These are phyloP conservation scores for Xerocomus minutiporus DNA, from an alignment of 1,284 basidiomycete genomes.

Conservation along the genomic window DNA sequence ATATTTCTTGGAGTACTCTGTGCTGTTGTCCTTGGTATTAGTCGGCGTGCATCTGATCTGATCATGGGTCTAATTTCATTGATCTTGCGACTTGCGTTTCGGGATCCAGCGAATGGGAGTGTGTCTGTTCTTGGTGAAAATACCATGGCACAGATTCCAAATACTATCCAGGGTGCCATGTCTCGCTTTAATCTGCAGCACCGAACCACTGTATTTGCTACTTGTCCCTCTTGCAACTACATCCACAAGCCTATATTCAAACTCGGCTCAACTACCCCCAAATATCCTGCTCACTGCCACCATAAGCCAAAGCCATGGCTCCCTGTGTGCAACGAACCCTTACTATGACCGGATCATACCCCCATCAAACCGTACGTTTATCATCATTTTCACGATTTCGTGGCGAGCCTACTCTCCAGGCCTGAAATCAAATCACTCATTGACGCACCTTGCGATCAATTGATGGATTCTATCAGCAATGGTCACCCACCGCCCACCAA, in stretches of 20 bases:
- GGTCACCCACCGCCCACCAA: no score
- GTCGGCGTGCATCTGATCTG: not conserved
- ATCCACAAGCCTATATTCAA: not conserved
- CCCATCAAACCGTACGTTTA: conserved; percentile 6
- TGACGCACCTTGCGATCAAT: conserved; percentile 1
- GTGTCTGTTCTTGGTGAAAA: not conserved
- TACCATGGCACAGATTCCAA: not conserved
- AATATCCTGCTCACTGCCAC: conserved; percentile 1
- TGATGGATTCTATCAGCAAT: not conserved
- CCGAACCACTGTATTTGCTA: not conserved
- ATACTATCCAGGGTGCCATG: not conserved
- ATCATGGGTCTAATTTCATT: not conserved
- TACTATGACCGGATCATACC: not conserved
- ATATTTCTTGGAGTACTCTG: not conserved
- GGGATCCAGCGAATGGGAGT: not conserved
- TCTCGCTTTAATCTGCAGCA: not conserved
- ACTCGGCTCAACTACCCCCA: not conserved
- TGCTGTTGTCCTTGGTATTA: not conserved
- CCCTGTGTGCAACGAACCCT: not conserved
- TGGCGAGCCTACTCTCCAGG: not conserved
- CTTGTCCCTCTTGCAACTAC: conserved; percentile 5
- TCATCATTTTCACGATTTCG: conserved; percentile 4
- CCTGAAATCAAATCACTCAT: not conserved
- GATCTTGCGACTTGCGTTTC: not conserved
- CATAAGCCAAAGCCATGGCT: conserved; percentile 2